Conservation (phyloP, 192 early-diverging fungal species). For the Mortierella antarctica region DNA sequence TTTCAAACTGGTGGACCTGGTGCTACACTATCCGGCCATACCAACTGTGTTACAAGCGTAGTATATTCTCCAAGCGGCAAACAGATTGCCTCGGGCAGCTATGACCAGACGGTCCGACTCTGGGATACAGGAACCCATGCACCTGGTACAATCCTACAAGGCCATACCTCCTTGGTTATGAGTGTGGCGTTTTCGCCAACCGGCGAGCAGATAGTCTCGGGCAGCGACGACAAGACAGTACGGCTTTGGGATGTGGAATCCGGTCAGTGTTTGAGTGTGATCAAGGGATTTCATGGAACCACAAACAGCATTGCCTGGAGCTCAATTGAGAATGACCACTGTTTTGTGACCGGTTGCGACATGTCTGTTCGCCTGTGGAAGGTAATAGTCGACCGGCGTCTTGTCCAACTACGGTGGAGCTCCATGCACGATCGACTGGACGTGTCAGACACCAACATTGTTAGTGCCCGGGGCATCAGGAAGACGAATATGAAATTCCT, state of each 20-base stretch:
- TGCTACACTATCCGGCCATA: not conserved
- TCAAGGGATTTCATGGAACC: not conserved
- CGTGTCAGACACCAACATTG: too few species aligned
- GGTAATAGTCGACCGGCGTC: not conserved
- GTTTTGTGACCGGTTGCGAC: not conserved
- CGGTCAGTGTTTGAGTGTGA: not conserved
- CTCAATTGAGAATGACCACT: not conserved
- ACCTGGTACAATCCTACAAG: not conserved
- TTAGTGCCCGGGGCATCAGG: too few species aligned
- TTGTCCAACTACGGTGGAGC: too few species aligned
- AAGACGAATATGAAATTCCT: too few species aligned
- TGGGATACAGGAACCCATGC: not conserved
- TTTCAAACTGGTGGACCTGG: too few species aligned
- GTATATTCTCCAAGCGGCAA: not conserved
- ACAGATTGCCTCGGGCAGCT: not conserved
- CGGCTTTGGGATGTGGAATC: not conserved
- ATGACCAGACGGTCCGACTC: not conserved
- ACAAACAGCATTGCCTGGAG: not conserved
- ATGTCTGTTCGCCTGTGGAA: slow-evolving; percentile 1
- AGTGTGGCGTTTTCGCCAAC: not conserved
- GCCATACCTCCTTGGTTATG: not conserved
- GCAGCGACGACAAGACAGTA: not conserved
- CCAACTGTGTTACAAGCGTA: not conserved
- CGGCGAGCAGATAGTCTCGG: not conserved
- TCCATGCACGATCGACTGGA: too few species aligned